Evolutionary conservation across 2,329 filamentous ascomycete genomes (phyloP).

Genomic region (Tolypocladium ovalisporum): DNA sequence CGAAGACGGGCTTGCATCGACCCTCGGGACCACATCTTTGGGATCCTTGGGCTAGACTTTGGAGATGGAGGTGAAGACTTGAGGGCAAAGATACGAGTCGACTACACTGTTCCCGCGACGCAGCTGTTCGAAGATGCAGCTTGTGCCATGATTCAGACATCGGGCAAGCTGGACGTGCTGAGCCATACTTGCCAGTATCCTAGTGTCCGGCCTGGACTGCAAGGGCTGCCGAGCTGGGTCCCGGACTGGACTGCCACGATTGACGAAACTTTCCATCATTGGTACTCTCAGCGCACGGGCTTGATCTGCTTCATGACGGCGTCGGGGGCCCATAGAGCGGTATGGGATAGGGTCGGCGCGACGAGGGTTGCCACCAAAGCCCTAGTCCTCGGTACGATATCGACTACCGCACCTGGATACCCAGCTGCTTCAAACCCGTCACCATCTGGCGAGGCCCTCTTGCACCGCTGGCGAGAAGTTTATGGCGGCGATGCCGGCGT

Average conservation of each 20-base stretch:
- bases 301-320: neutral
- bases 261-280: neutral
- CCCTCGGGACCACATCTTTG: neutral
- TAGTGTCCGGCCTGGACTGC: neutral
- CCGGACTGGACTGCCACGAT: neutral
- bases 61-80: neutral
- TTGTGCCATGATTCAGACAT: neutral
- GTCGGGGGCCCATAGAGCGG: neutral
- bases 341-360: neutral
- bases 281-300: neutral
- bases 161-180: neutral
- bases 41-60: neutral
- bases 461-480: neutral
- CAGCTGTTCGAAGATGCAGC: neutral
- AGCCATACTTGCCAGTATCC: neutral
- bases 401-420: neutral
- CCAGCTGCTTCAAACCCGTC: neutral
- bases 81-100: neutral
- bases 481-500: neutral
- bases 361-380: neutral
- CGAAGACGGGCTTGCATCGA: neutral
- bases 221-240: neutral
- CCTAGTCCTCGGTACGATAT: neutral
- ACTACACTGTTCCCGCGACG: neutral
- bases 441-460: neutral